A percentile compares a stretch with the other conserved stretches of the same genome.
Evolutionary conservation across 257 asterid genomes (phyloP).

Genomic region (Petunia secreta): DNA sequence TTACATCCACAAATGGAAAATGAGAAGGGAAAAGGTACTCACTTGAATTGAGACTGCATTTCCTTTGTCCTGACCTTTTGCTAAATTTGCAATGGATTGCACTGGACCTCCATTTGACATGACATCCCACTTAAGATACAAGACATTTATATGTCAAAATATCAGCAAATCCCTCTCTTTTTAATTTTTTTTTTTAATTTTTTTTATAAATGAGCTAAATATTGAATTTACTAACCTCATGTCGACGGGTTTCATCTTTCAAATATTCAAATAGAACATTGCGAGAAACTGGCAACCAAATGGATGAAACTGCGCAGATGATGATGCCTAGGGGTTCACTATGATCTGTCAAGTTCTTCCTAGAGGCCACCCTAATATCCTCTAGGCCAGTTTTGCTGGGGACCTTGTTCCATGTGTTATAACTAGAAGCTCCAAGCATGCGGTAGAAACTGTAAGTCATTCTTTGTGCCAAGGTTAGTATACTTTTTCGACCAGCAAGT

Average conservation of each 20-base stretch:
- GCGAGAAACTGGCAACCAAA: constrained; percentile 79
- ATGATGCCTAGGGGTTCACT: constrained; percentile 81
- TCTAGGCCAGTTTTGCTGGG: constrained; percentile 57
- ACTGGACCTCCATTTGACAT: constrained; percentile 49
- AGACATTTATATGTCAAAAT: constrained; percentile 20
- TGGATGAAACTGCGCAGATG: constrained; percentile 69
- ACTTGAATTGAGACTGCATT: constrained; percentile 76
- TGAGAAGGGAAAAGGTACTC: constrained; percentile 29
- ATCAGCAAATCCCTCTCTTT: not conserved
- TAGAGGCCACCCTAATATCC: constrained; percentile 64
- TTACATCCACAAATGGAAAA: not conserved
- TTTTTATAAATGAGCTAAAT: not conserved
- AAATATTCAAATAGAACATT: constrained; percentile 66
- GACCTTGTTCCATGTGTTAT: constrained; percentile 75
- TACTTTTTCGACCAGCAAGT: constrained; percentile 84
- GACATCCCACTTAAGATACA: constrained; percentile 70
- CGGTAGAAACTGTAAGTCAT: constrained; percentile 71
- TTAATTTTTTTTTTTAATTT: not conserved
- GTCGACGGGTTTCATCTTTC: constrained; percentile 68
- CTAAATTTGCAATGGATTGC: constrained; percentile 63
- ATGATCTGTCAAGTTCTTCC: constrained; percentile 66
- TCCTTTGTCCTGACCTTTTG: constrained; percentile 85
- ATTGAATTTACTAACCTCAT: constrained; percentile 52
- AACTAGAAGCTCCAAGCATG: constrained; percentile 74
- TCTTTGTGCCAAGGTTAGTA: constrained; percentile 73